Evolutionary conservation across 176 grass and related monocot species (phyloP), one percentile per base, ranked within the genome.

Genomic region (Carex scoparia): DNA sequence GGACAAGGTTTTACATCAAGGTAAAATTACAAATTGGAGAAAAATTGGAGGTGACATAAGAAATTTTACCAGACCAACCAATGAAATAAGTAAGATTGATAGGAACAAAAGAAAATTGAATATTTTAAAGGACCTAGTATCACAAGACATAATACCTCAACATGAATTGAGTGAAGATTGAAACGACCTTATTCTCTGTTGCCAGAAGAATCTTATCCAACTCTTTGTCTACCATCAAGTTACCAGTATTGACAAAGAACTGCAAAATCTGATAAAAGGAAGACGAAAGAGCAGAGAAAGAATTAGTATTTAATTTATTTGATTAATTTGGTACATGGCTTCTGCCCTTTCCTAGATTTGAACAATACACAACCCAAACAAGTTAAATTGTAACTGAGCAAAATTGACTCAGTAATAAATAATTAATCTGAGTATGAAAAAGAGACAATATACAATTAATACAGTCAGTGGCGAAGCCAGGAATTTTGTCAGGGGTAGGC

Each of bases 121-220:
- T 42, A 60, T 10, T 64, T 51, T 10, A 10, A 78, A 58, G n/a
- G 11, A 11, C 2, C 18, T 27, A 2, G 14, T 18, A 44, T 0
- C 31, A 69, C 54, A 11, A 69, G 55, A 76, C 72, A 18, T 33
- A 18, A 4, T 84, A 88, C 91, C 72, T 88, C 35, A 79, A 42
- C 91, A 90, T 90, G 60, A 93, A 91, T 59, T 89, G 67, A 4
- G 31, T 2, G 86, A 93, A 93, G 56, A 80, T 61, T 3, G 61
- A 15, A 79, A 35, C 35, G 68, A 60, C 18, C 19, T 42, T 79
- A 42, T 70, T 84, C 57, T 64, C 76, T 28, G 23, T 75, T 31
- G 27, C 23, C 18, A 23, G 69, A 57, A 38, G 0, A 42, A 84
- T 49, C 55, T 74, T 61, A 65, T 68, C 63, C 6, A 66, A 15